phyloP scores from a whole-genome alignment of 108 stramenopile genomes.

The Phaeodactylum tricornutum region DNA sequence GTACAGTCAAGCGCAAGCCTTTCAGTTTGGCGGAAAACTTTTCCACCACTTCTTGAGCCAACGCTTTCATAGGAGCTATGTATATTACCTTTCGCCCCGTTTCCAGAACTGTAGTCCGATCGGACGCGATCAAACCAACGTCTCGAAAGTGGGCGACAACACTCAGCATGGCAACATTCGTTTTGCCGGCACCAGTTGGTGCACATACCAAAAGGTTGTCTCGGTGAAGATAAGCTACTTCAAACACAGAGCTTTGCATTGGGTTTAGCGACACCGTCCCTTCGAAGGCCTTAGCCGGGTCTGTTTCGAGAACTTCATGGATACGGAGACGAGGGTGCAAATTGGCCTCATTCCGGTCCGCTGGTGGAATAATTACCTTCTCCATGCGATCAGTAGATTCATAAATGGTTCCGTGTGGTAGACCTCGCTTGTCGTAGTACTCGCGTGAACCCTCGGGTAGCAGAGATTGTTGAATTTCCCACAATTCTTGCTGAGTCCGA shows the following conservation, averaged over 20 bases:
- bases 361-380: conserved; percentile 75
- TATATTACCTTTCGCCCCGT: conserved; percentile 86
- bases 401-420: conserved; percentile 55
- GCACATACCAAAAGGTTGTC: conserved; percentile 95
- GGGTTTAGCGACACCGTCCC: conserved; percentile 82
- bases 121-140: conserved; percentile 52
- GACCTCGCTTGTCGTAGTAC: conserved; percentile 33
- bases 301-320: conserved; percentile 42
- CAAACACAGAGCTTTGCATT: conserved; percentile 92
- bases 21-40: conserved; percentile 92
- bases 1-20: conserved; percentile 75
- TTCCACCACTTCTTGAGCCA: conserved; percentile 98
- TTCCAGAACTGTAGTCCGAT: conserved; percentile 13
- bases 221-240: conserved; percentile 73
- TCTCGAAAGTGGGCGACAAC: conserved; percentile 80
- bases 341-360: conserved; percentile 33
- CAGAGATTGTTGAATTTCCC: conserved; percentile 40
- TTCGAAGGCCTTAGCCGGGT: conserved; percentile 49
- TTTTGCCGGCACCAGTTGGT: conserved; percentile 55
- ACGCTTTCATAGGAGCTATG: conserved; percentile 99
- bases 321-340: conserved; percentile 43
- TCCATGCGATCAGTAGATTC: conserved; percentile 58
- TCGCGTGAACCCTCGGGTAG: conserved; percentile 56
- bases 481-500: conserved; percentile 26
- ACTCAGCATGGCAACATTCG: conserved; percentile 93